Percentiles rank a stretch among this genome's conserved stretches.
Evolutionary conservation across 2,329 filamentous ascomycete genomes (phyloP).

Genomic region (Alternaria sp.): DNA sequence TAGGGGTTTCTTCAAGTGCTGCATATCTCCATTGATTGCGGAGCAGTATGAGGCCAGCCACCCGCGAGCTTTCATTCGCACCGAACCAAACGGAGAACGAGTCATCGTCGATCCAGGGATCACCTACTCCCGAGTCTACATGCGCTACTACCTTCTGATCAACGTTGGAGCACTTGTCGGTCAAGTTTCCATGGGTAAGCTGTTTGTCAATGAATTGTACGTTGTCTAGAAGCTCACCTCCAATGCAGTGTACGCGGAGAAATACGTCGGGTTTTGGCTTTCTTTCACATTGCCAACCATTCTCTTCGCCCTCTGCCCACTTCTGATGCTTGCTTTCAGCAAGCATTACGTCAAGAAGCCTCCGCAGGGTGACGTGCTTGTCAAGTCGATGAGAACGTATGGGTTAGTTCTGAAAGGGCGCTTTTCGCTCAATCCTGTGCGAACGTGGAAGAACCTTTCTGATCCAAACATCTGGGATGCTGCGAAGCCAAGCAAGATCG

Average conservation of each 20-base stretch:
- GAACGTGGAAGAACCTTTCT: slow-evolving; percentile 59
- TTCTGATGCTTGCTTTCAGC: slow-evolving; percentile 57
- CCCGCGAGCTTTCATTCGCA: slow-evolving; percentile 59
- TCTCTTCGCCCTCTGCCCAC: slow-evolving; percentile 68
- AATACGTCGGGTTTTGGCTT: slow-evolving; percentile 78
- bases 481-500: slow-evolving; percentile 69
- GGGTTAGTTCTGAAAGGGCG: slow-evolving; percentile 67
- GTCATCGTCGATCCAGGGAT: slow-evolving; percentile 74
- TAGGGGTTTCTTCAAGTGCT: slow-evolving; percentile 53
- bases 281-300: slow-evolving; percentile 72
- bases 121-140: slow-evolving; percentile 71
- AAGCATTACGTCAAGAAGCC: slow-evolving; percentile 57
- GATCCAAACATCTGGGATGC: slow-evolving; percentile 51
- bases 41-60: slow-evolving; percentile 70
- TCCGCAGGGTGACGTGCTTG: slow-evolving; percentile 75
- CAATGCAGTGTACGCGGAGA: slow-evolving; percentile 69
- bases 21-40: slow-evolving; percentile 68
- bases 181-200: slow-evolving; percentile 66
- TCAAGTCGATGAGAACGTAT: slow-evolving; percentile 70
- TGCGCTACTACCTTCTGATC: slow-evolving; percentile 76
- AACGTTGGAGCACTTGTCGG: slow-evolving; percentile 71
- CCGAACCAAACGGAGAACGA: slow-evolving; percentile 65
- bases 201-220: neutral
- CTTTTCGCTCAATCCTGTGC: slow-evolving; percentile 67
- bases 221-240: neutral